These are phyloP conservation scores for Thraustochytrium striatum DNA, from an alignment of 352 stramenopile species.

Conservation along the genomic window DNA sequence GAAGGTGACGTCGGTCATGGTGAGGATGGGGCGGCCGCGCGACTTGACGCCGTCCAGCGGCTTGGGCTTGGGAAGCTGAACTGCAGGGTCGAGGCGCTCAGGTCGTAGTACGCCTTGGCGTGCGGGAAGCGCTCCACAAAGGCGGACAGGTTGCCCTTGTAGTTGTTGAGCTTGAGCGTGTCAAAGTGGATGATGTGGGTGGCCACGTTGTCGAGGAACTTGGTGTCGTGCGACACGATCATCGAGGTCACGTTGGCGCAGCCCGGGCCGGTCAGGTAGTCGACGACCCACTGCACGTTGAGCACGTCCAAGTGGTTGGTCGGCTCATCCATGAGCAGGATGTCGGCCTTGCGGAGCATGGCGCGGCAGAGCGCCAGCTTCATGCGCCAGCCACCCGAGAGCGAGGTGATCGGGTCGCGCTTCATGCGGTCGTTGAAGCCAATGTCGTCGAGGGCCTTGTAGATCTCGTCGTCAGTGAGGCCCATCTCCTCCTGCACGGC, in stretches of 20 bases:
- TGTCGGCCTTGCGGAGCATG: slow-evolving; percentile 87
- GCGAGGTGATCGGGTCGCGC: slow-evolving; percentile 80
- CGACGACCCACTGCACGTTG: slow-evolving; percentile 93
- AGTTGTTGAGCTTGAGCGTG: slow-evolving; percentile 84
- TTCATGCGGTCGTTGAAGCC: slow-evolving; percentile 88
- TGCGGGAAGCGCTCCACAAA: slow-evolving; percentile 65
- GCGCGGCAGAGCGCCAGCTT: slow-evolving; percentile 79
- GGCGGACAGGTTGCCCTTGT: slow-evolving; percentile 81
- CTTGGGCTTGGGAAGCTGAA: slow-evolving; percentile 78
- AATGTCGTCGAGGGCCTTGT: slow-evolving; percentile 73
- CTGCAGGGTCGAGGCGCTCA: slow-evolving; percentile 73
- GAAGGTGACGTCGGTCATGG: slow-evolving; percentile 71
- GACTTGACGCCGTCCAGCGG: slow-evolving; percentile 79
- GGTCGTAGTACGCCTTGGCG: slow-evolving; percentile 68
- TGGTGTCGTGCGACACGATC: slow-evolving; percentile 94
- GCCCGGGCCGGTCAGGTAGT: slow-evolving; percentile 82
- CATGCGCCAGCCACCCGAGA: slow-evolving; percentile 93
- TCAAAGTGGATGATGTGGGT: slow-evolving; percentile 93
- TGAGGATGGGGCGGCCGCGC: slow-evolving; percentile 81
- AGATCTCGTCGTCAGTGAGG: slow-evolving; percentile 68
- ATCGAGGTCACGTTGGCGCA: slow-evolving; percentile 88
- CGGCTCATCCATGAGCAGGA: slow-evolving; percentile 88
- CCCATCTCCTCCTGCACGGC: slow-evolving; percentile 68
- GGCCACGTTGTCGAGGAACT: slow-evolving; percentile 91
- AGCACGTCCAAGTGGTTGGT: slow-evolving; percentile 93